Base-by-base conservation (phyloP, 192 early-diverging fungal genomes). In the Dissophora globulifera region DNA sequence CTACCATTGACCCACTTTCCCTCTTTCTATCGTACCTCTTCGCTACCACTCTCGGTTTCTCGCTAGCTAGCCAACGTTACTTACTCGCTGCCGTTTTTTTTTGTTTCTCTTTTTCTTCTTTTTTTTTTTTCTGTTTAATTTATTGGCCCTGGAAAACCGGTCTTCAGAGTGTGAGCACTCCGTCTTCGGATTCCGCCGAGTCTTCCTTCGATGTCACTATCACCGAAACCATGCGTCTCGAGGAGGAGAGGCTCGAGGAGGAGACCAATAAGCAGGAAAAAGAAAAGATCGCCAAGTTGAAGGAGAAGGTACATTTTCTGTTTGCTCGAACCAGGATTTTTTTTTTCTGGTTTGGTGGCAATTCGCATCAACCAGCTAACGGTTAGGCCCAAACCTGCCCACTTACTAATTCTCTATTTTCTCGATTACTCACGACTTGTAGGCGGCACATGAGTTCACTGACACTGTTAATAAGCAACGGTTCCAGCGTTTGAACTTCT, bases 401-500 rank as follows among this genome's bases (percentile, higher is more conserved):
- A n/a, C n/a, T n/a, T n/a, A n/a, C n/a, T n/a, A n/a, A n/a, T n/a
- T n/a, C n/a, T n/a, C n/a, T n/a, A n/a, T n/a, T n/a, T n/a, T n/a
- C n/a, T n/a, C n/a, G n/a, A n/a, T n/a, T n/a, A n/a, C n/a, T n/a
- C n/a, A n/a, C n/a, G n/a, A n/a, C n/a, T n/a, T n/a, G n/a, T 66
- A 91, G 87, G 89, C 92, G 50, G 76, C 88, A 35, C 82, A 79
- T 9, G 84, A 90, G 68, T 92, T 87, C 69, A 84, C 86, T 31
- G 65, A 79, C 0, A 66, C 83, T 20, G 84, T 84, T 41, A 84
- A 87, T 32, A 80, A 85, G 33, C 86, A 93, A 59, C 82, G 91
- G 19, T 81, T 90, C 63, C 86, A 92, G 62, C 87, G 93, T 22
- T 81, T 94, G 12, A 83, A 93, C 57, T 93, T 92, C 65, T 83